Evolutionary conservation across 2,329 filamentous ascomycete genomes (phyloP).

Genomic region (Aphanoascus verrucosus): DNA sequence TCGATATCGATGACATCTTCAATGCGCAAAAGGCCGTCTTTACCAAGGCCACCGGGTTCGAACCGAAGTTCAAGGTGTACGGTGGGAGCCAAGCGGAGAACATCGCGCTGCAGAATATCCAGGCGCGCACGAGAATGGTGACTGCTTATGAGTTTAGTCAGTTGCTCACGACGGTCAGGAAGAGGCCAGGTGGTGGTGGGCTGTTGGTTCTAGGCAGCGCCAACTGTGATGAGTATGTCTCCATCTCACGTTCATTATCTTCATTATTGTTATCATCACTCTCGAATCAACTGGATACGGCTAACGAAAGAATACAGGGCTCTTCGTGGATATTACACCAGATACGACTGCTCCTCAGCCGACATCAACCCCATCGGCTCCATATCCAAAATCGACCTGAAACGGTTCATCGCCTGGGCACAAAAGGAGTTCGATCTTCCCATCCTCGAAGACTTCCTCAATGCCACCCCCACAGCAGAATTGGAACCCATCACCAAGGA

Average conservation of each 20-base stretch:
- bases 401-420: slow-evolving; percentile 57
- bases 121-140: slow-evolving; percentile 55
- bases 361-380: slow-evolving; percentile 47
- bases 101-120: slow-evolving; percentile 36
- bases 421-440: slow-evolving; percentile 48
- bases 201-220: slow-evolving; percentile 56
- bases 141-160: slow-evolving; percentile 52
- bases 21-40: slow-evolving; percentile 22
- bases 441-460: slow-evolving; percentile 46
- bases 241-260: slow-evolving; percentile 31
- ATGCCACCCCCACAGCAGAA: slow-evolving; percentile 50
- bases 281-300: slow-evolving; percentile 1
- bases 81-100: slow-evolving; percentile 43
- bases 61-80: slow-evolving; percentile 50
- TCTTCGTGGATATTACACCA: slow-evolving; percentile 47
- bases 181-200: slow-evolving; percentile 42
- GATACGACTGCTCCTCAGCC: slow-evolving; percentile 50
- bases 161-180: slow-evolving; percentile 48
- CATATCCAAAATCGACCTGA: slow-evolving; percentile 56
- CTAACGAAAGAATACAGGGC: neutral
- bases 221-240: slow-evolving; percentile 40
- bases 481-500: slow-evolving; percentile 53
- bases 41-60: slow-evolving; percentile 46
- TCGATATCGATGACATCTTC: slow-evolving; percentile 60
- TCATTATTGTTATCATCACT: no score